These are phyloP conservation scores for Lactarius tabidus DNA, from an alignment of 768 basidiomycete genomes.

Conservation along the genomic window DNA sequence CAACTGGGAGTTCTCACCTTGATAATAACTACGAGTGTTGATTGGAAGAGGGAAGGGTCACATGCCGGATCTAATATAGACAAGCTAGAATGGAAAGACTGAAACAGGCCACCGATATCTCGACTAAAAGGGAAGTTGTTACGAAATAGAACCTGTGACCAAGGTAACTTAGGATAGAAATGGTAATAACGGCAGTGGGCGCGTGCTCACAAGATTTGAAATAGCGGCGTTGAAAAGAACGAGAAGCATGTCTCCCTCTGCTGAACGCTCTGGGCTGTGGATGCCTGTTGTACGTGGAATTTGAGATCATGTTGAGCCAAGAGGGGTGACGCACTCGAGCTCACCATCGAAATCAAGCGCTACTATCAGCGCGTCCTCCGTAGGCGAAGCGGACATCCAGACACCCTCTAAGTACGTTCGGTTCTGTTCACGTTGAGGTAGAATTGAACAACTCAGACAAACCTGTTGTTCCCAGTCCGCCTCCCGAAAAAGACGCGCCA, in stretches of 20 bases:
- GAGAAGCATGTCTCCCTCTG: constrained; percentile 42
- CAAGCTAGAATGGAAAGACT: constrained; percentile 54
- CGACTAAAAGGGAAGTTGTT: constrained; percentile 60
- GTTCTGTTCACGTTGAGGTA: background rate
- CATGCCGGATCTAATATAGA: constrained; percentile 53
- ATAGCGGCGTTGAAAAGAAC: background rate
- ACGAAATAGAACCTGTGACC: constrained; percentile 50
- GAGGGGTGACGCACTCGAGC: no score
- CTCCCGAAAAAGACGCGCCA: background rate
- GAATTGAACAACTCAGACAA: background rate
- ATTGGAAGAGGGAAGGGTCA: constrained; percentile 56
- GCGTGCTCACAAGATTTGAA: constrained; percentile 43
- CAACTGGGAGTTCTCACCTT: constrained; percentile 38
- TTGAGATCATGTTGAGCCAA: background rate
- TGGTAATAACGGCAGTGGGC: no score
- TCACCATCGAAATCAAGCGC: constrained; percentile 61
- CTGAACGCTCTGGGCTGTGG: constrained; percentile 57
- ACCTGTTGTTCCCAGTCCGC: constrained; percentile 45
- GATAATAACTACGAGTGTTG: constrained; percentile 56
- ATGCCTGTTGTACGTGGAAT: constrained; percentile 38
- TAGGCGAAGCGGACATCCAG: constrained; percentile 64
- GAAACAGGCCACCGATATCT: constrained; percentile 55
- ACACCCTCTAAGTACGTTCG: constrained; percentile 43
- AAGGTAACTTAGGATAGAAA: background rate
- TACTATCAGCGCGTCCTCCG: constrained; percentile 48